A percentile compares a stretch with the other conserved stretches of the same genome.
phyloP scores from a whole-genome alignment of 371 early-diverging fungal genomes.

The Haplosporangium sp. region DNA sequence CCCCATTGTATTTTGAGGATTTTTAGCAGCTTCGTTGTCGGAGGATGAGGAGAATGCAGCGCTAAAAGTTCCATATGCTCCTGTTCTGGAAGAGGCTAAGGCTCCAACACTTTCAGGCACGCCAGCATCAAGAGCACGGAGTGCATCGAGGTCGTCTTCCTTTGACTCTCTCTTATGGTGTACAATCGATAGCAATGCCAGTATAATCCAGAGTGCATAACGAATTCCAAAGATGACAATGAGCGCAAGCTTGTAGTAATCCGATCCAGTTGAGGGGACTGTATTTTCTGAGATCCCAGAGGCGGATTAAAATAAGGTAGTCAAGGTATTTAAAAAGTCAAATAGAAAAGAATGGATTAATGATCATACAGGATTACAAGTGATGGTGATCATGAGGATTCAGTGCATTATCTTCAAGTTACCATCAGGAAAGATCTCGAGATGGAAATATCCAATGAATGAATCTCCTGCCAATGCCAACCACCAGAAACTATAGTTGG shows the following conservation, averaged over 20 bases:
- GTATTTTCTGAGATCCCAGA: too few relatives aligned
- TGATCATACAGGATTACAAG: too few relatives aligned
- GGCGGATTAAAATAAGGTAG: too few relatives aligned
- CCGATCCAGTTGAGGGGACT: too few relatives aligned
- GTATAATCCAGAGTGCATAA: constrained; percentile 17
- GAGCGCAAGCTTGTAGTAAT: constrained; percentile 6
- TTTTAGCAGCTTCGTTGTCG: not conserved
- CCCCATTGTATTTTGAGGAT: not conserved
- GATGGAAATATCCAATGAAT: constrained; percentile 32
- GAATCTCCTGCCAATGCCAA: constrained; percentile 42
- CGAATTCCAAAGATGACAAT: constrained; percentile 22
- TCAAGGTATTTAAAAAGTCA: too few relatives aligned
- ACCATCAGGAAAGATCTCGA: constrained; percentile 5
- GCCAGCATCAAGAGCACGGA: not conserved
- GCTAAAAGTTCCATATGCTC: constrained; percentile 39
- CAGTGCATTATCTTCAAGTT: not conserved
- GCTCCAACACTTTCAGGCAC: constrained; percentile 6
- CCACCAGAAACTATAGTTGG: constrained; percentile 52
- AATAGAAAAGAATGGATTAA: too few relatives aligned
- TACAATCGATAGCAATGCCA: constrained; percentile 27
- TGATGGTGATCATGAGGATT: too few relatives aligned
- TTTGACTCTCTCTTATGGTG: constrained; percentile 25
- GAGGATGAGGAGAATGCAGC: constrained; percentile 10
- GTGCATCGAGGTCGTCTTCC: constrained; percentile 34
- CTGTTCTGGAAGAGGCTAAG: constrained; percentile 12